Conservation (phyloP, 176 grass and related monocot genomes). For the Aegilops umbellulata region DNA sequence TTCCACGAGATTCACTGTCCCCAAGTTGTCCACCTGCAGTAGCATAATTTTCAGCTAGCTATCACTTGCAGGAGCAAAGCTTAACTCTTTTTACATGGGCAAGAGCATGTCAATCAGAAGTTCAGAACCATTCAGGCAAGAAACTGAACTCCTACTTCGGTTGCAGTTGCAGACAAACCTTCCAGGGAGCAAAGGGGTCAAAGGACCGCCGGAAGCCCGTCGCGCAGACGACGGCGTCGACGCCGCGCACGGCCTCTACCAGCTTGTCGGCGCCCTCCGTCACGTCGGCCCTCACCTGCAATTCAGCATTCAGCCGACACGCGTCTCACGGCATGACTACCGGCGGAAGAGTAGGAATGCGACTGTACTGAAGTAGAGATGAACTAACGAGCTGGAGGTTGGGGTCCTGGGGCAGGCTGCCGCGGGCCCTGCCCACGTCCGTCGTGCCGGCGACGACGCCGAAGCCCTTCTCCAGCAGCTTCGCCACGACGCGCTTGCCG, state of each 20-base stretch:
- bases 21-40: slow-evolving; percentile 65
- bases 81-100: not conserved
- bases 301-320: not conserved
- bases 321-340: not conserved
- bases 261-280: slow-evolving; percentile 51
- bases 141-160: not conserved
- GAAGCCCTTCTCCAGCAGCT: slow-evolving; percentile 55
- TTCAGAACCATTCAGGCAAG: not conserved
- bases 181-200: slow-evolving; percentile 75
- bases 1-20: slow-evolving; percentile 77
- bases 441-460: slow-evolving; percentile 57
- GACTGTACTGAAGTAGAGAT: not conserved
- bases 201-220: slow-evolving; percentile 61
- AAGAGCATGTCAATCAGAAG: not conserved
- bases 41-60: not conserved
- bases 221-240: slow-evolving; percentile 58
- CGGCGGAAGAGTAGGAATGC: not conserved
- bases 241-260: slow-evolving; percentile 47
- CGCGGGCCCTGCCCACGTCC: slow-evolving; percentile 39
- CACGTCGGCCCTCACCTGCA: slow-evolving; percentile 65
- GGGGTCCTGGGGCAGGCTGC: slow-evolving; percentile 44
- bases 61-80: not conserved
- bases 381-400: slow-evolving; percentile 58
- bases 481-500: slow-evolving; percentile 63
- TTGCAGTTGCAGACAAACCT: slow-evolving; percentile 28